Evolutionary conservation across 1,284 basidiomycete species (phyloP).

Genomic region (Cutaneotrichosporon spelunceum): DNA sequence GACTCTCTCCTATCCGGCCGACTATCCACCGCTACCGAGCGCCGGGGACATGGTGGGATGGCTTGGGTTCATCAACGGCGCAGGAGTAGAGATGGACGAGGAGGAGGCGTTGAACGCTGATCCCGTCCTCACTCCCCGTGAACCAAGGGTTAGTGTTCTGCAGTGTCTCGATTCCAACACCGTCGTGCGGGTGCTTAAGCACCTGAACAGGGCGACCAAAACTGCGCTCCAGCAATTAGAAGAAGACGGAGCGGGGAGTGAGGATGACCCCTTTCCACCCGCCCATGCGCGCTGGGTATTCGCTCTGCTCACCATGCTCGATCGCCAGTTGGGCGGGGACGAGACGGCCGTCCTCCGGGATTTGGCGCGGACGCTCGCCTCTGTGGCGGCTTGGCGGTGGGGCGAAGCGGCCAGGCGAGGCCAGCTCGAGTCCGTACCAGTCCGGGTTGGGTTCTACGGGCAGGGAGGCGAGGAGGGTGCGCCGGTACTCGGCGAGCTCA

Average conservation of each 20-base stretch:
- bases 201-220: conserved; percentile 25
- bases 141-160: conserved; percentile 38
- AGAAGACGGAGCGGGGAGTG: not conserved
- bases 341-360: conserved; percentile 73
- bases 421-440: conserved; percentile 9
- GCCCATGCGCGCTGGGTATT: conserved; percentile 81
- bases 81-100: conserved; percentile 12
- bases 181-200: conserved; percentile 27
- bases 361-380: conserved; percentile 69
- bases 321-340: conserved; percentile 68
- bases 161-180: conserved; percentile 27
- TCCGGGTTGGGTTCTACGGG: conserved; percentile 18
- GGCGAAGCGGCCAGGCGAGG: conserved; percentile 8
- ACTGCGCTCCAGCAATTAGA: conserved; percentile 1
- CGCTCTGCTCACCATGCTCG: conserved; percentile 68
- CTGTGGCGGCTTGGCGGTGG: conserved; percentile 55
- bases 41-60: conserved; percentile 15
- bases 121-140: conserved; percentile 13
- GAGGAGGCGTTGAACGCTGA: conserved; percentile 10
- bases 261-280: conserved; percentile 55
- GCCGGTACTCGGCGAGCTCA: conserved; percentile 6
- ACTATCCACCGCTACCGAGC: conserved; percentile 26
- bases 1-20: conserved; percentile 16
- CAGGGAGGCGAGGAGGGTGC: conserved; percentile 14
- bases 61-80: conserved; percentile 22